Conservation (phyloP, 192 early-diverging fungal species). For the Coemansia sp. region DNA sequence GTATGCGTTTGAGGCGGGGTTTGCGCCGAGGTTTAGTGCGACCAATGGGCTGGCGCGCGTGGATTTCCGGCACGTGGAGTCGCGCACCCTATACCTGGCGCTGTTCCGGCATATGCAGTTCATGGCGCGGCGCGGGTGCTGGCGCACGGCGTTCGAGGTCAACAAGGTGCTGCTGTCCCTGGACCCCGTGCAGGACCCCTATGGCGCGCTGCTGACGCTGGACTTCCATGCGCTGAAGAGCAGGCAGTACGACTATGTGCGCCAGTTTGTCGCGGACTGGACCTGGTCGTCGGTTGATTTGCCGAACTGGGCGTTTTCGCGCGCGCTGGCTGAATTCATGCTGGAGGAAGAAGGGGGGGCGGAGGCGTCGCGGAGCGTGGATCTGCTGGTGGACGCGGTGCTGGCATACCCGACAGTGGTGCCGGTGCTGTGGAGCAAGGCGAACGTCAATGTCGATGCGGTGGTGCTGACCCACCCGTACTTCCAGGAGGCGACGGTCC, state of each 20-base stretch:
- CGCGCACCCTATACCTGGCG: slow-evolving; percentile 77
- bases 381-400: slow-evolving; percentile 67
- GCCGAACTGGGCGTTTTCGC: slow-evolving; percentile 74
- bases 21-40: slow-evolving; percentile 74
- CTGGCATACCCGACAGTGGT: slow-evolving; percentile 66
- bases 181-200: slow-evolving; percentile 73
- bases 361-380: slow-evolving; percentile 11
- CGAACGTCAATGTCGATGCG: slow-evolving; percentile 56
- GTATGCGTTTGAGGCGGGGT: slow-evolving; percentile 78
- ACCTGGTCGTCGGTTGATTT: slow-evolving; percentile 31
- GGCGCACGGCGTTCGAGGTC: slow-evolving; percentile 89
- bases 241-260: slow-evolving; percentile 63
- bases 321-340: slow-evolving; percentile 75
- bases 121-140: slow-evolving; percentile 82
- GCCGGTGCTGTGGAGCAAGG: slow-evolving; percentile 60
- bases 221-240: slow-evolving; percentile 84
- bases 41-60: slow-evolving; percentile 62
- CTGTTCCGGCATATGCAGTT: slow-evolving; percentile 82
- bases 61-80: slow-evolving; percentile 69
- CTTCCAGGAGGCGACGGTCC: slow-evolving; percentile 46
- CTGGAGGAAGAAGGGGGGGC: slow-evolving; percentile 40
- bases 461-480: slow-evolving; percentile 52
- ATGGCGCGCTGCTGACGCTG: slow-evolving; percentile 69
- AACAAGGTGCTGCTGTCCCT: slow-evolving; percentile 71
- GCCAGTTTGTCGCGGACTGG: slow-evolving; percentile 47